Base-by-base conservation (phyloP, 2,329 filamentous ascomycete species). In the Paecilomyces niveus region DNA sequence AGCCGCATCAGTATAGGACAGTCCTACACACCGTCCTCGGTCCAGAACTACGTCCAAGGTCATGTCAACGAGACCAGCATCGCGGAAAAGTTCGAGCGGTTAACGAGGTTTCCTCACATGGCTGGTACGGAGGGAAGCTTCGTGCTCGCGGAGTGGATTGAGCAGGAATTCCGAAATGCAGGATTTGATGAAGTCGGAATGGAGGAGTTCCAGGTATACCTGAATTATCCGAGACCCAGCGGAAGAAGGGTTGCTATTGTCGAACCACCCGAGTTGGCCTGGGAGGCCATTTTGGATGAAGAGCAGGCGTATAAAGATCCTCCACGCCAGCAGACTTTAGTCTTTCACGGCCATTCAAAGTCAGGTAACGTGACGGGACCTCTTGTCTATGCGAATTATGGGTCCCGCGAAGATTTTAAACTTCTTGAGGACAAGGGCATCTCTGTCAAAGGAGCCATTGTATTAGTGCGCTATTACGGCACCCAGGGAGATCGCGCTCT, bases 91-190 rank as follows among this genome's bases (percentile, higher is more conserved):
- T 76, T 96, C 60, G 79, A 84, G 67, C 89, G 92, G 68, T 85
- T 93, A 62, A 93, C 91, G 3, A 84, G 83, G 58, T 96, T 90
- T 70, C 89, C 94, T 61, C 94, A 97, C 73, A 82, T 97, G 62
- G 94, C 91, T 1, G 94, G 94, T n/a, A 96, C 92, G 2, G 88
- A 96, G 76, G 94, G 94, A 54, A 93, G 95, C 76, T 92, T 88
- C 67, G 89, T 88, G 53, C 81, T 96, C 57, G 93, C 90, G 7
- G 84, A 90, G 77, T 95, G 92, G 79, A 85, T 97, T 57, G 83
- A 92, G 73, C 86, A 85, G 67, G 83, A 88, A 72, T 96, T 97
- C 74, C 77, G 78, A 64, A 82, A 81, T 55, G 86, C 87, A 53
- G 83, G 85, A 3, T 81, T 99, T 68, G 92, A 96, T 65, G 81